phyloP scores from a whole-genome alignment of 1,284 basidiomycete genomes.

The Xanthoconium separans region DNA sequence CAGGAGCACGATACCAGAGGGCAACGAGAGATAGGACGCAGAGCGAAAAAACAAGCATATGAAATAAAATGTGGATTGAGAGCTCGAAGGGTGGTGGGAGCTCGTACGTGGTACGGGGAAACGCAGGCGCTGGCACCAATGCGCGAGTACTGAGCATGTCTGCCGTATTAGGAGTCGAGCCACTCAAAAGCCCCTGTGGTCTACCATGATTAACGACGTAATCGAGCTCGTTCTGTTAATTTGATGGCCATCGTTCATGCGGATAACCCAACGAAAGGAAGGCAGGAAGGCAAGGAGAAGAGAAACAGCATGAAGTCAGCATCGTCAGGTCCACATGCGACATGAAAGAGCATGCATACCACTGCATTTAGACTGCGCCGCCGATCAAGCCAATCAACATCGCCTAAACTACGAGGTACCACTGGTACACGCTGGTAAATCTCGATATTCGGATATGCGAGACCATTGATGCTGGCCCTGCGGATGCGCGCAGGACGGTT shows the following conservation, averaged over 20 bases:
- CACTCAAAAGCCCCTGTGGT: constrained; percentile 42
- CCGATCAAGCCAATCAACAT: constrained; percentile 73
- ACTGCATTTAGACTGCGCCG: constrained; percentile 65
- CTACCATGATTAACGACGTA: constrained; percentile 46
- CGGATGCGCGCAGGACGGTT: constrained; percentile 59
- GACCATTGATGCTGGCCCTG: constrained; percentile 46
- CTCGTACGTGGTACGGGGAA: constrained; percentile 29
- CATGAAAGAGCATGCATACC: constrained; percentile 43
- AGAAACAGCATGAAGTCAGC: constrained; percentile 15
- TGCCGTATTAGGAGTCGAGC: constrained; percentile 51
- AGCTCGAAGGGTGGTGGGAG: constrained; percentile 45
- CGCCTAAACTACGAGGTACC: constrained; percentile 54
- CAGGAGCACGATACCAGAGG: constrained; percentile 55
- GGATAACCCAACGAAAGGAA: constrained; percentile 2
- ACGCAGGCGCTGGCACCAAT: constrained; percentile 34
- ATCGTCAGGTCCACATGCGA: constrained; percentile 11
- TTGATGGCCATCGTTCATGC: constrained; percentile 13
- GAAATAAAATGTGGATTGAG: constrained; percentile 51
- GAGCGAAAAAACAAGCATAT: constrained; percentile 57
- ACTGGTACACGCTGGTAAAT: constrained; percentile 36
- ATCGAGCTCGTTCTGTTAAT: constrained; percentile 63
- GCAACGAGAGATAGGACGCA: constrained; percentile 55
- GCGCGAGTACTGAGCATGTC: constrained; percentile 48
- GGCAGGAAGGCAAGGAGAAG: constrained; percentile 4
- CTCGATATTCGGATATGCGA: constrained; percentile 41